Conservation (phyloP, 1,284 basidiomycete genomes). For the Cryptococcus wingfieldii region DNA sequence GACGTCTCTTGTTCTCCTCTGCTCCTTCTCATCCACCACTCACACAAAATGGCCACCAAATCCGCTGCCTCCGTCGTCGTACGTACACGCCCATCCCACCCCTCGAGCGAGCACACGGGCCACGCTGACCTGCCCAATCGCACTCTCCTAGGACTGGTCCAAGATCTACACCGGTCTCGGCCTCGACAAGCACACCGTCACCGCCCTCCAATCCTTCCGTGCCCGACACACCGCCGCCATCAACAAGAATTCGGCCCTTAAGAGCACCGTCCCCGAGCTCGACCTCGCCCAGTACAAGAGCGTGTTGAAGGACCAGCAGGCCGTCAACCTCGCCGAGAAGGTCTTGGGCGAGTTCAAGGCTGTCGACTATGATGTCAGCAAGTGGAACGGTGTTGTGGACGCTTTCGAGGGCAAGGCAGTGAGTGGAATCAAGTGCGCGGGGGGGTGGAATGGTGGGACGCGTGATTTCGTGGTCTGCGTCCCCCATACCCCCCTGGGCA, state of each 20-base stretch:
- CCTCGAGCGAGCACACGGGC: not conserved
- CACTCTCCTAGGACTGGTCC: conserved; percentile 71
- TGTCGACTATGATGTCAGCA: conserved; percentile 86
- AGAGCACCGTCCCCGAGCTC: conserved; percentile 59
- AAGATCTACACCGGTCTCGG: conserved; percentile 86
- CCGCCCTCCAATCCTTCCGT: conserved; percentile 89
- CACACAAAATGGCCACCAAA: conserved; percentile 68
- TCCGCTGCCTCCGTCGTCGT: conserved; percentile 70
- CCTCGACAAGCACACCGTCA: conserved; percentile 88
- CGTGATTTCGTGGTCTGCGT: too few relatives aligned
- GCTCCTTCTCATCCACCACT: conserved; percentile 6
- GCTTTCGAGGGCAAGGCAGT: conserved; percentile 97
- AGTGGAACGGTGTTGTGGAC: conserved; percentile 93
- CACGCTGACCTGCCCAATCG: not conserved
- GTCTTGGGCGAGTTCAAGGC: conserved; percentile 87
- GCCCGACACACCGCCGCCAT: conserved; percentile 89
- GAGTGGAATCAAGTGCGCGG: conserved; percentile 47
- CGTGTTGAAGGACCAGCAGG: conserved; percentile 84
- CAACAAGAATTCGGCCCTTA: conserved; percentile 66
- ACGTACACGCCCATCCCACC: conserved; percentile 8
- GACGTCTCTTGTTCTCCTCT: conserved; percentile 1
- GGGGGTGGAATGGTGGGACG: not conserved
- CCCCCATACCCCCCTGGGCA: not conserved
- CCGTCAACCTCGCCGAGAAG: conserved; percentile 92
- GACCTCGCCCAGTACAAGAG: conserved; percentile 90